These are phyloP conservation scores for Mycena vitilis DNA, from an alignment of 768 basidiomycete species.

Conservation along the genomic window DNA sequence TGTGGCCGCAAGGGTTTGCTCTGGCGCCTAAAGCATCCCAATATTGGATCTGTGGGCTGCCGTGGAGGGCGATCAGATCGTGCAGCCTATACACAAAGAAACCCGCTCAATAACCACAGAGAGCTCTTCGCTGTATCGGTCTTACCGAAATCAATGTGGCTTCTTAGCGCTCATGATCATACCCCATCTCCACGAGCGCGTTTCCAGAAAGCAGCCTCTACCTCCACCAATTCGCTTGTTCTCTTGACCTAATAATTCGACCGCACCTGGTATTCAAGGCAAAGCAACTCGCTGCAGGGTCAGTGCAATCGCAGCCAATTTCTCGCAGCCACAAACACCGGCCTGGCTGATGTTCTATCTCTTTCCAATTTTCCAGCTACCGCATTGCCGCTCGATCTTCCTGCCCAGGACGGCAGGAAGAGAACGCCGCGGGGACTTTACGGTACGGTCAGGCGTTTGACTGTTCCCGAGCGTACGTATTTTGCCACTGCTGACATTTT, in stretches of 20 bases:
- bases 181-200: too few species aligned
- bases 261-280: not conserved
- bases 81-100: too few species aligned
- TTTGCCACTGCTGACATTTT: not conserved
- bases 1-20: too few species aligned
- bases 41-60: not conserved
- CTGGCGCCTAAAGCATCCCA: not conserved
- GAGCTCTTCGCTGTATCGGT: too few species aligned
- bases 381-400: not conserved
- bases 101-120: too few species aligned
- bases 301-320: not conserved
- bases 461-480: conserved; percentile 5
- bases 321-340: not conserved
- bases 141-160: too few species aligned
- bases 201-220: too few species aligned
- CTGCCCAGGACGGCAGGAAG: not conserved
- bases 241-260: too few species aligned
- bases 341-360: not conserved
- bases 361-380: not conserved
- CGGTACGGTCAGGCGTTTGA: conserved; percentile 3
- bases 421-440: conserved; percentile 5
- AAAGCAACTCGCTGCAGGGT: too few species aligned
- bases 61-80: too few species aligned
- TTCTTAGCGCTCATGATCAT: too few species aligned
- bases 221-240: too few species aligned